A percentile compares a stretch with the other conserved stretches of the same genome.
Conservation (phyloP, 2,329 filamentous ascomycete species). For the Geosmithia morbida region DNA sequence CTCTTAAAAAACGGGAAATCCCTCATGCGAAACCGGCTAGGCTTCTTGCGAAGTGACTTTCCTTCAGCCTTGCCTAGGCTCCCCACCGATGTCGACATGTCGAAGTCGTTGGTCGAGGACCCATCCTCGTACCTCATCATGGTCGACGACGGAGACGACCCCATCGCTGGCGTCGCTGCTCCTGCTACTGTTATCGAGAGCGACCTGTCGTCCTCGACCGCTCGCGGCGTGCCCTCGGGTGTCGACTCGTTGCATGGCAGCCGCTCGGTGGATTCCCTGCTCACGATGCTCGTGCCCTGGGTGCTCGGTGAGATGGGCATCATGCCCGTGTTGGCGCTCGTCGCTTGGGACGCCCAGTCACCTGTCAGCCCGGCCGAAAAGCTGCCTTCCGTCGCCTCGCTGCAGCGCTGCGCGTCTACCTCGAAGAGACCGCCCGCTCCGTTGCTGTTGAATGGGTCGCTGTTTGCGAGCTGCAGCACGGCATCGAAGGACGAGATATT, state of each 20-base stretch:
- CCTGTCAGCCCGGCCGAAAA: conserved; percentile 35
- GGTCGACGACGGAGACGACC: not conserved
- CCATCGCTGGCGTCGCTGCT: not conserved
- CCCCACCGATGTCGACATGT: conserved; percentile 19
- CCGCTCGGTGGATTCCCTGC: conserved; percentile 30
- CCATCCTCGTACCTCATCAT: not conserved
- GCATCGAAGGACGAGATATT: conserved; percentile 28
- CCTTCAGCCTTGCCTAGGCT: conserved; percentile 30
- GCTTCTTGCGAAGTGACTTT: conserved; percentile 42
- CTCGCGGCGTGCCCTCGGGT: not conserved
- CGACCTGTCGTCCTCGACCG: not conserved
- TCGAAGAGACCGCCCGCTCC: conserved; percentile 7
- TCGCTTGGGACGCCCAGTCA: conserved; percentile 49
- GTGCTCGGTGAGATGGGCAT: conserved; percentile 52
- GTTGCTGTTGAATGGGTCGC: conserved; percentile 30
- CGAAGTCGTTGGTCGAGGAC: conserved; percentile 11
- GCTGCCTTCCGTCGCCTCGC: conserved; percentile 48
- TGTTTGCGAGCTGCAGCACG: conserved; percentile 30
- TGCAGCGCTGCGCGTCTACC: conserved; percentile 31
- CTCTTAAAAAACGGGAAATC: conserved; percentile 43
- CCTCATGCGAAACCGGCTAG: conserved; percentile 50
- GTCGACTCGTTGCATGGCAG: not conserved
- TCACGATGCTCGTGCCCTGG: conserved; percentile 50
- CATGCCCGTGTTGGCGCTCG: conserved; percentile 48
- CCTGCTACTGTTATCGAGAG: not conserved